Conservation (phyloP, 306 rosid species). For the Aeschynomene evenia region DNA sequence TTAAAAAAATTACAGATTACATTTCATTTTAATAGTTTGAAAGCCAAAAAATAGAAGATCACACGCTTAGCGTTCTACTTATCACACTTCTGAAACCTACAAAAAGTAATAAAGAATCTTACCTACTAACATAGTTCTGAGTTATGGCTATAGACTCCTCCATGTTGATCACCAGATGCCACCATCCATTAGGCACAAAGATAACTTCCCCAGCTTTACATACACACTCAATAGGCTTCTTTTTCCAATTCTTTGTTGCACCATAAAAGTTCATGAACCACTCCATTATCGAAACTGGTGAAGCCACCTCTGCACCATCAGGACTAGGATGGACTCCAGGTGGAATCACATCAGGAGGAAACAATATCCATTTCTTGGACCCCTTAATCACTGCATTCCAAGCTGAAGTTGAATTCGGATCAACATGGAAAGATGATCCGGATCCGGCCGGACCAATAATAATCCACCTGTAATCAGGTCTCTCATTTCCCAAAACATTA, state of each 20-base stretch:
- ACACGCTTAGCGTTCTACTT: background rate
- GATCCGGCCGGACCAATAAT: conserved; percentile 89
- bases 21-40: background rate
- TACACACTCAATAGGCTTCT: conserved; percentile 79
- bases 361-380: conserved; percentile 91
- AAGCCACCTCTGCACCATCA: conserved; percentile 90
- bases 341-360: conserved; percentile 87
- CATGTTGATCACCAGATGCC: conserved; percentile 96
- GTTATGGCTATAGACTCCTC: conserved; percentile 95
- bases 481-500: conserved; percentile 66
- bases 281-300: conserved; percentile 89
- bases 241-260: conserved; percentile 69
- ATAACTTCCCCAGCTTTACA: conserved; percentile 91
- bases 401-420: conserved; percentile 94
- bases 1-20: background rate
- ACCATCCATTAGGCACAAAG: conserved; percentile 96
- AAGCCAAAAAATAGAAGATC: background rate
- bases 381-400: conserved; percentile 97
- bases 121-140: conserved; percentile 94
- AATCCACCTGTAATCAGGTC: conserved; percentile 90
- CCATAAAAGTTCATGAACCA: conserved; percentile 98
- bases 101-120: conserved; percentile 20
- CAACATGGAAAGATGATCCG: conserved; percentile 92
- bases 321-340: conserved; percentile 97
- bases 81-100: background rate